These are phyloP conservation scores for Flaveria linearis DNA, from an alignment of 129 eudicot species.

Conservation along the genomic window DNA sequence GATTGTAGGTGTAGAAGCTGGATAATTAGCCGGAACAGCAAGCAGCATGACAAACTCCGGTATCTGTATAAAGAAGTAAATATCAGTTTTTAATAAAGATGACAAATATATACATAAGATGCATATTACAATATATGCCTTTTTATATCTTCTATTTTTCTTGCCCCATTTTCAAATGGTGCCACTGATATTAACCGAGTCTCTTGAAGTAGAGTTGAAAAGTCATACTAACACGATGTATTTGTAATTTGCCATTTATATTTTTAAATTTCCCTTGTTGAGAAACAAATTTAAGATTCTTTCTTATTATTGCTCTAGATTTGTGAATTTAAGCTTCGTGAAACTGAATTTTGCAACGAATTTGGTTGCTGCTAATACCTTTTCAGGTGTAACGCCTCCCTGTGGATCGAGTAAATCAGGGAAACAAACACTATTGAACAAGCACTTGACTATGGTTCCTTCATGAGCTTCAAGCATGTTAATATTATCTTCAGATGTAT, in stretches of 20 bases:
- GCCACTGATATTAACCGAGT: background rate
- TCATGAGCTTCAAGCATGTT: slow-evolving; percentile 10
- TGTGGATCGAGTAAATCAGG: background rate
- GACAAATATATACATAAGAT: too few relatives aligned
- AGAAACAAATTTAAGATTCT: background rate
- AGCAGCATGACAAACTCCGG: slow-evolving; percentile 31
- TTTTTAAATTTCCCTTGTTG: background rate
- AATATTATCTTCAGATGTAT: background rate
- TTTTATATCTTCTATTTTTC: too few relatives aligned
- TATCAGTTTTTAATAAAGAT: background rate
- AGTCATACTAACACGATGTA: background rate
- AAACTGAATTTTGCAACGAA: background rate
- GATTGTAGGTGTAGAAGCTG: slow-evolving; percentile 39
- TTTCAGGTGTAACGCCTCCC: slow-evolving; percentile 18
- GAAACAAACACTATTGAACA: slow-evolving; percentile 31
- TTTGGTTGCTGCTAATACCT: slow-evolving; percentile 8
- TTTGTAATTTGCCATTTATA: background rate
- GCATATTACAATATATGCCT: too few relatives aligned
- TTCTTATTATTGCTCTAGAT: background rate
- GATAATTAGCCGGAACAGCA: slow-evolving; percentile 44
- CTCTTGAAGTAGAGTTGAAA: background rate
- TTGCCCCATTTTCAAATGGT: background rate
- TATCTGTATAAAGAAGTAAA: slow-evolving; percentile 26
- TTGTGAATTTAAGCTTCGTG: background rate
- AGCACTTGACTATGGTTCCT: slow-evolving; percentile 38